Conservation (phyloP, 306 rosid species). For the Quercus wislizeni region DNA sequence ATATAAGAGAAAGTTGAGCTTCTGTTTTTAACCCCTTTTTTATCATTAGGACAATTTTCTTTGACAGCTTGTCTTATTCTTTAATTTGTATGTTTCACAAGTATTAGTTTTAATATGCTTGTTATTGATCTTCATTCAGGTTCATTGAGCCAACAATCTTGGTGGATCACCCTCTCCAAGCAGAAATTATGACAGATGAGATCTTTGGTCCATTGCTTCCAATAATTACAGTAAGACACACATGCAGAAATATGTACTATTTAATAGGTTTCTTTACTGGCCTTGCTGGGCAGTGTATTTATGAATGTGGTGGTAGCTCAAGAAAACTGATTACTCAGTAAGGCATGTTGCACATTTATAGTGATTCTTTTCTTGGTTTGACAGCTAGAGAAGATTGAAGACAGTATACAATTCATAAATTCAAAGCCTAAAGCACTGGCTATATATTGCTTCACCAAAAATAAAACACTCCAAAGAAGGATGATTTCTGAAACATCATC, state of each 20-base stretch:
- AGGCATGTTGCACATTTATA: too few relatives aligned
- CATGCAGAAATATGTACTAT: not conserved
- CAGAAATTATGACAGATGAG: slow-evolving; percentile 67
- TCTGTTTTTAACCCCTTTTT: too few relatives aligned
- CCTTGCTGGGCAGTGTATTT: not conserved
- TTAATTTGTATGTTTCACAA: too few relatives aligned
- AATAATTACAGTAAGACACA: slow-evolving; percentile 53
- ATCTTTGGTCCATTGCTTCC: slow-evolving; percentile 85
- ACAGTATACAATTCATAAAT: slow-evolving; percentile 58
- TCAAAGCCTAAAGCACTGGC: slow-evolving; percentile 71
- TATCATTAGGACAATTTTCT: too few relatives aligned
- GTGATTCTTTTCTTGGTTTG: not conserved
- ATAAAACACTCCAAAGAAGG: slow-evolving; percentile 45
- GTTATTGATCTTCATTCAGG: slow-evolving; percentile 35
- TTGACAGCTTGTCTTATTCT: too few relatives aligned
- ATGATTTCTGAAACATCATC: slow-evolving; percentile 69
- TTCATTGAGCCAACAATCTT: slow-evolving; percentile 77
- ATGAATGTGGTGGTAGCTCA: too few relatives aligned
- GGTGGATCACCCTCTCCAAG: slow-evolving; percentile 64
- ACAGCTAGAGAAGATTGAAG: slow-evolving; percentile 73
- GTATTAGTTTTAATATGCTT: too few relatives aligned
- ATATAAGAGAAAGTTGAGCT: too few relatives aligned
- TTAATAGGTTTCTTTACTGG: not conserved
- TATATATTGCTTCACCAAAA: slow-evolving; percentile 61
- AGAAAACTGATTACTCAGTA: too few relatives aligned